Conservation (phyloP, 257 asterid species). For the Solanum pimpinellifolium region DNA sequence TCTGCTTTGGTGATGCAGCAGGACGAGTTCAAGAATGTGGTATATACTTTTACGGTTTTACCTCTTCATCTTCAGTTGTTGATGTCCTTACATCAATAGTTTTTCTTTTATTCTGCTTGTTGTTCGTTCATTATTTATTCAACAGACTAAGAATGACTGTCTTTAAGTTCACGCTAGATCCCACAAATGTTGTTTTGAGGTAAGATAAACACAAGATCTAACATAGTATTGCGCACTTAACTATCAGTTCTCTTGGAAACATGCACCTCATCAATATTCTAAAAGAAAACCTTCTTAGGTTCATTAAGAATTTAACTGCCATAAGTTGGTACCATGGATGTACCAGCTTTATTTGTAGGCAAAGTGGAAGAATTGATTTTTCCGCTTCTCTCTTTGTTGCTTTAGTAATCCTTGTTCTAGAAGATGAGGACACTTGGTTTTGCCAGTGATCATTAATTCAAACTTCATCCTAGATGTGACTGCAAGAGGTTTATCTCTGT, state of each 20-base stretch:
- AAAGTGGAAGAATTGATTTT: background rate
- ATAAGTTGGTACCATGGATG: background rate
- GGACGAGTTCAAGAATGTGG: constrained; percentile 92
- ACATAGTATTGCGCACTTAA: background rate
- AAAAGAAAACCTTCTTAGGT: background rate
- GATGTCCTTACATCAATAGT: background rate
- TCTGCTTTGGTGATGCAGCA: constrained; percentile 85
- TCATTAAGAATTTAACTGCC: background rate
- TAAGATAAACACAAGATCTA: background rate
- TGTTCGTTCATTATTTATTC: background rate
- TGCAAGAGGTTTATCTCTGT: background rate
- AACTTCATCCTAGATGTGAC: background rate
- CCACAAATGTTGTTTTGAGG: background rate
- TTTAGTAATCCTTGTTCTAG: background rate
- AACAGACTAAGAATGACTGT: background rate
- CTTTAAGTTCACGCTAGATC: background rate
- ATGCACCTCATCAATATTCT: background rate
- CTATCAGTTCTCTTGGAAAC: background rate
- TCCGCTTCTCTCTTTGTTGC: background rate
- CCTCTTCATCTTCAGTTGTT: background rate
- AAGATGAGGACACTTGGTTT: background rate
- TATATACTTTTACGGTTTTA: background rate
- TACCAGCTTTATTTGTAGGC: background rate
- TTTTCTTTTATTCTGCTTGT: background rate
- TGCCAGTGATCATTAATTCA: background rate